Conservation (phyloP, 371 early-diverging fungal genomes). For the Mortierella sp. region DNA sequence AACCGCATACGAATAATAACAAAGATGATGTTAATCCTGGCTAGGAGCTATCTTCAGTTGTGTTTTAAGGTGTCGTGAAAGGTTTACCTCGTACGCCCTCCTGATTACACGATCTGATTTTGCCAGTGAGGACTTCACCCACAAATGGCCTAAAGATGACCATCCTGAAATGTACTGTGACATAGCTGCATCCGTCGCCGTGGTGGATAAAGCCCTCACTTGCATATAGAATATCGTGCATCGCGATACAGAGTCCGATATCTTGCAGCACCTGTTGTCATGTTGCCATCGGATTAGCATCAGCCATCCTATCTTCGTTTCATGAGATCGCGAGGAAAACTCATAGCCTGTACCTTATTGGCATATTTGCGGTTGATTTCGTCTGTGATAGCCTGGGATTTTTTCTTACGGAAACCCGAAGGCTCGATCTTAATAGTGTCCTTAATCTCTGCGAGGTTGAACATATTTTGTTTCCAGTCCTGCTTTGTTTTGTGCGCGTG, state of each 20-base stretch:
- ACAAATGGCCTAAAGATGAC: slow-evolving; percentile 92
- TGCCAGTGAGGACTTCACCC: slow-evolving; percentile 88
- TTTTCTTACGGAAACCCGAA: slow-evolving; percentile 76
- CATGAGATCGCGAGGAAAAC: not conserved
- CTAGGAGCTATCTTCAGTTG: too few relatives aligned
- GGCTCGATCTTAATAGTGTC: slow-evolving; percentile 91
- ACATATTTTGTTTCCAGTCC: slow-evolving; percentile 71
- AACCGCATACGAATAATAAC: not conserved
- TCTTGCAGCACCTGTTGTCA: slow-evolving; percentile 80
- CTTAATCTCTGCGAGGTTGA: slow-evolving; percentile 79
- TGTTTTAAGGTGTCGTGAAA: not conserved
- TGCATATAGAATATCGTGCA: slow-evolving; percentile 81
- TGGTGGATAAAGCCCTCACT: slow-evolving; percentile 88
- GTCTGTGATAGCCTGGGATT: slow-evolving; percentile 83
- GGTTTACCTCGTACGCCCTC: slow-evolving; percentile 74
- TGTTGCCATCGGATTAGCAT: too few relatives aligned
- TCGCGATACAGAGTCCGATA: slow-evolving; percentile 90
- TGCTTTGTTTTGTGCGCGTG: not conserved
- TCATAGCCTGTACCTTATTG: slow-evolving; percentile 75
- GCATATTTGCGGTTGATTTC: slow-evolving; percentile 92
- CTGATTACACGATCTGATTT: slow-evolving; percentile 77
- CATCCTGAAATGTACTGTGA: slow-evolving; percentile 84
- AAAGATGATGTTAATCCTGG: not conserved
- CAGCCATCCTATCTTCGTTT: too few relatives aligned
- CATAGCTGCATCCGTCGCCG: slow-evolving; percentile 83